phyloP scores from a whole-genome alignment of 73 alveolate species.

The Tetrahymena elliotti region DNA sequence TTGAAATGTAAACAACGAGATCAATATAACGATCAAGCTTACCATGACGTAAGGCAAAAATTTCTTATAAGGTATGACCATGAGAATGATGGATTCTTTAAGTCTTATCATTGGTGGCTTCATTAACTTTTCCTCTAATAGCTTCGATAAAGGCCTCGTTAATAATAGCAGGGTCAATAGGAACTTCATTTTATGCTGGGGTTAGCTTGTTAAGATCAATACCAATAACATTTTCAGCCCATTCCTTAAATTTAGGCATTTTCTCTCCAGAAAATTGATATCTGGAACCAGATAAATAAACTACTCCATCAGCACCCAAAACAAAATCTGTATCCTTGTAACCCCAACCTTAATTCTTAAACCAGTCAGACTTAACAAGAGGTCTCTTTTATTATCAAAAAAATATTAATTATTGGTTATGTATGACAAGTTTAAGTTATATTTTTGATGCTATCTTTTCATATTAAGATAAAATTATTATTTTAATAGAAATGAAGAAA shows the following conservation, averaged over 20 bases:
- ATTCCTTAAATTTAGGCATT: constrained; percentile 64
- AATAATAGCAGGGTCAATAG: constrained; percentile 60
- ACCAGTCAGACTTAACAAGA: constrained; percentile 39
- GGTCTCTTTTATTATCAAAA: background rate
- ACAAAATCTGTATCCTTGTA: constrained; percentile 70
- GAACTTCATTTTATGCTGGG: constrained; percentile 51
- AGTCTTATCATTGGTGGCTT: constrained; percentile 57
- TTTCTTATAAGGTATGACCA: constrained; percentile 78
- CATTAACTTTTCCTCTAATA: constrained; percentile 42
- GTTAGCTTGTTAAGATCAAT: constrained; percentile 52
- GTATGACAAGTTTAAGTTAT: too few species aligned
- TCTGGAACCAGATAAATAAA: constrained; percentile 66
- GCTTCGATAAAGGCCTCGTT: constrained; percentile 61
- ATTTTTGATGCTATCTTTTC: background rate
- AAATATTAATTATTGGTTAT: background rate
- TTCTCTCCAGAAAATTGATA: constrained; percentile 61
- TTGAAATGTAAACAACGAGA: constrained; percentile 58
- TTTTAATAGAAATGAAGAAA: too few species aligned
- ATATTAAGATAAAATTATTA: background rate
- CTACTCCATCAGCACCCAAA: constrained; percentile 48
- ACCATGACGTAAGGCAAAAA: constrained; percentile 45
- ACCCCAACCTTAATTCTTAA: constrained; percentile 88
- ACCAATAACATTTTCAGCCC: constrained; percentile 60
- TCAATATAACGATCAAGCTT: constrained; percentile 60
- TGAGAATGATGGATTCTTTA: constrained; percentile 82